These are phyloP conservation scores for Ettlia oleoabundans DNA, from an alignment of 139 green algal genomes.

Conservation along the genomic window DNA sequence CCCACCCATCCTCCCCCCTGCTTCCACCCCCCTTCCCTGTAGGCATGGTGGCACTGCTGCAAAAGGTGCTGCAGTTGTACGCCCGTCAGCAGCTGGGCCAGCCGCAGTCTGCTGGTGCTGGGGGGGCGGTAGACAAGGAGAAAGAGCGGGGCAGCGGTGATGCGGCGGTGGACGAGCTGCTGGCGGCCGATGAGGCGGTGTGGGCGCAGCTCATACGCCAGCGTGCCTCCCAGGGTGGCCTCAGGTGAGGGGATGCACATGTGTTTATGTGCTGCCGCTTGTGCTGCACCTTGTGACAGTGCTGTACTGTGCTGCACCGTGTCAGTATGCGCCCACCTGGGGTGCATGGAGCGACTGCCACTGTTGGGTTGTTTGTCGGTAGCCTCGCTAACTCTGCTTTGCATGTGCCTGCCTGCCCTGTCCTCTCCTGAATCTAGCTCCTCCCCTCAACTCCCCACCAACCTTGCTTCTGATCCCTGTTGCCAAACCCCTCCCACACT, in stretches of 20 bases:
- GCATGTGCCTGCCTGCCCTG: too few relatives aligned
- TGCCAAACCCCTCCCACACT: background rate
- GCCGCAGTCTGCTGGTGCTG: background rate
- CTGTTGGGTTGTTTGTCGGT: too few relatives aligned
- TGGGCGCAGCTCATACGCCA: constrained; percentile 61
- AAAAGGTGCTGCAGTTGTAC: constrained; percentile 92
- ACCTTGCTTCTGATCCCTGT: background rate
- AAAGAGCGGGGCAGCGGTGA: constrained; percentile 19
- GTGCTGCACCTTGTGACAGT: background rate
- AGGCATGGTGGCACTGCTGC: constrained; percentile 84
- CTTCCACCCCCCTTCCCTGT: background rate
- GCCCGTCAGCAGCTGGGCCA: constrained; percentile 67
- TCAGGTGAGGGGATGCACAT: background rate
- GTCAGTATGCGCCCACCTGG: too few relatives aligned
- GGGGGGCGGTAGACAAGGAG: background rate
- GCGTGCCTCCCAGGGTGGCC: background rate
- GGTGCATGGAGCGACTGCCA: too few relatives aligned
- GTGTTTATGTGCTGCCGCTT: background rate
- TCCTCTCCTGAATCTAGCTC: too few relatives aligned
- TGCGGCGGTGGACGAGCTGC: constrained; percentile 48
- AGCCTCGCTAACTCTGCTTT: too few relatives aligned
- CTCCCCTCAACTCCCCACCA: too few relatives aligned
- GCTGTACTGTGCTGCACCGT: background rate
- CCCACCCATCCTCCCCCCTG: background rate
- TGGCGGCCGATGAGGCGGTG: constrained; percentile 67